A percentile compares a stretch with the other conserved stretches of the same genome.
These are phyloP conservation scores for Thozetella sp. DNA, from an alignment of 495 filamentous ascomycete species.

Conservation along the genomic window DNA sequence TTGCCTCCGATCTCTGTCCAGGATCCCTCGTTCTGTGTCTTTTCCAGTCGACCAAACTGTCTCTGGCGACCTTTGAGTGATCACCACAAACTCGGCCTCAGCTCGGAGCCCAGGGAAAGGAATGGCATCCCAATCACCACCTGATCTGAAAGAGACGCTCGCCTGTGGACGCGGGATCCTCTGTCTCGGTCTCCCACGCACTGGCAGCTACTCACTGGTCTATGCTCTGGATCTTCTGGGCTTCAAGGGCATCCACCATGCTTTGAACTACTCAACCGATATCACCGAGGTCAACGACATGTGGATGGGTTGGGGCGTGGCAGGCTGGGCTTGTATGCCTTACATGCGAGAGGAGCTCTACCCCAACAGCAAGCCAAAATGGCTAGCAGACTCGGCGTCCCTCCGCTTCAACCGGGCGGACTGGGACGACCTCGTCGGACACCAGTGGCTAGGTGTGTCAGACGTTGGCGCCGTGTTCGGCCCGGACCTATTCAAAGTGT, in stretches of 20 bases:
- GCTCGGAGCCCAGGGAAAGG: no score
- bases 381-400: not conserved
- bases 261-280: no score
- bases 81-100: no score
- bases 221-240: not conserved
- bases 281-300: not conserved
- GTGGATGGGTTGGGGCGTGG: not conserved
- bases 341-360: not conserved
- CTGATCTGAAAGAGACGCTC: no score
- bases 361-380: not conserved
- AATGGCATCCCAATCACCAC: no score
- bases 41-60: no score
- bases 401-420: not conserved
- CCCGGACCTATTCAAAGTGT: slow-evolving; percentile 63
- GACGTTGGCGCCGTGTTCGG: slow-evolving; percentile 40
- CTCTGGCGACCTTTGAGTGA: no score
- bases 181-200: slow-evolving; percentile 2
- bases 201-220: not conserved
- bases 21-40: no score
- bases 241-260: not conserved
- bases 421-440: not conserved
- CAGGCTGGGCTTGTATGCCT: not conserved
- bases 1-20: no score
- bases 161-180: not conserved
- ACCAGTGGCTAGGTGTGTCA: not conserved